These are phyloP conservation scores for Flaveria brownii DNA, from an alignment of 129 eudicot species.

Conservation along the genomic window DNA sequence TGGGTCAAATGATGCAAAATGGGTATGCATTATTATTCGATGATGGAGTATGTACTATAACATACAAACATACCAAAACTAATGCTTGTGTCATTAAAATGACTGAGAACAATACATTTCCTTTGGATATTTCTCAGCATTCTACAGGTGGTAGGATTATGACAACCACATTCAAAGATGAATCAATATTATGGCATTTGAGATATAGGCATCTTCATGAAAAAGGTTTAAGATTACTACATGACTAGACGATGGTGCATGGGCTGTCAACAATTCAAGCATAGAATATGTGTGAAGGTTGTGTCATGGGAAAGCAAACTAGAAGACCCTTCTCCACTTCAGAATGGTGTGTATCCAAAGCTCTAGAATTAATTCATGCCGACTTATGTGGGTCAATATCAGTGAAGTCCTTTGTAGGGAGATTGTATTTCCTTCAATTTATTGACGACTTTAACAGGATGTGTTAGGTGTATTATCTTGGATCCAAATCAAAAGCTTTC, in stretches of 20 bases:
- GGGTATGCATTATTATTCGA: neutral
- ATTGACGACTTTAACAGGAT: neutral
- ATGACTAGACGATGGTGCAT: neutral
- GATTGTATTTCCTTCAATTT: neutral
- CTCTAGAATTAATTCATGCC: neutral
- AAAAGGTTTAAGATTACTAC: neutral
- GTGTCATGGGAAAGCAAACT: neutral
- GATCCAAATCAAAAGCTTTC: neutral
- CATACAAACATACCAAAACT: neutral
- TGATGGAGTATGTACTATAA: no score
- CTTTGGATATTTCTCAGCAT: neutral
- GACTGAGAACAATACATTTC: neutral
- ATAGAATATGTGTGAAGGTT: neutral
- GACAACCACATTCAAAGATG: neutral
- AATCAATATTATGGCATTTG: neutral
- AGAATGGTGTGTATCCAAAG: no score
- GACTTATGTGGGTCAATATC: neutral
- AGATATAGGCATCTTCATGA: neutral
- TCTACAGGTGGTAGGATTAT: no score
- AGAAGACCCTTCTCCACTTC: neutral
- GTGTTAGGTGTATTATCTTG: neutral
- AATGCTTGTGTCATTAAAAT: neutral
- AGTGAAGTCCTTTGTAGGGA: neutral
- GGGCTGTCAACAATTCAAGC: neutral
- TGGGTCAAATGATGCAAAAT: neutral